phyloP scores from a whole-genome alignment of 495 filamentous ascomycete genomes.

The Bacidia gigantensis region DNA sequence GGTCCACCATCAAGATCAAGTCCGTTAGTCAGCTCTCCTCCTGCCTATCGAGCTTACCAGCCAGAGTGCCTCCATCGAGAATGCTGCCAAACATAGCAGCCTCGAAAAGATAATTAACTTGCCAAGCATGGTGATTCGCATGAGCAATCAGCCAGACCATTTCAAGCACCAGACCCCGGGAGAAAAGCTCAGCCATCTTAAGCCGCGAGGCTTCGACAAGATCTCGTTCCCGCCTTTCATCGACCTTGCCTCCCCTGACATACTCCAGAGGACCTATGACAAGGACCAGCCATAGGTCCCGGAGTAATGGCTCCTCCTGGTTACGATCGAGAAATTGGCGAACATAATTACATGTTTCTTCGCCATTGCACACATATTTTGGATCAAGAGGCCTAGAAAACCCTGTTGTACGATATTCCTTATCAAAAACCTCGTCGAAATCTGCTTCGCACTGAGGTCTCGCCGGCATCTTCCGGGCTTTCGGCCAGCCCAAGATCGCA shows the following conservation, averaged over 20 bases:
- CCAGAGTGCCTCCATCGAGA: constrained; percentile 22
- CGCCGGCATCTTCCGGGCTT: too few species aligned
- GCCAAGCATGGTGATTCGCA: constrained; percentile 26
- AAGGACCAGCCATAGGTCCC: constrained; percentile 19
- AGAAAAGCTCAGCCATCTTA: constrained; percentile 18
- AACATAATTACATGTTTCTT: constrained; percentile 20
- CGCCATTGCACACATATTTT: constrained; percentile 20
- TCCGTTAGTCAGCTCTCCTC: too few species aligned
- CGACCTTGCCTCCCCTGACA: constrained; percentile 17
- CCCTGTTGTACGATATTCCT: constrained; percentile 21
- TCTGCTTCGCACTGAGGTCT: too few species aligned
- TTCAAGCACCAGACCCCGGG: constrained; percentile 20
- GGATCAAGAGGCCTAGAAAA: constrained; percentile 20
- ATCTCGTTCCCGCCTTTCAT: constrained; percentile 14
- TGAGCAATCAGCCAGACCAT: constrained; percentile 23
- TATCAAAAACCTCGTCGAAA: too few species aligned
- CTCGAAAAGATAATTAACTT: constrained; percentile 26
- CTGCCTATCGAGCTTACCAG: constrained; percentile 22
- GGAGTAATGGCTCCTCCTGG: constrained; percentile 10
- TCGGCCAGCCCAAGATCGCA: too few species aligned
- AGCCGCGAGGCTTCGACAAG: constrained; percentile 17
- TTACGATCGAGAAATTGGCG: constrained; percentile 11
- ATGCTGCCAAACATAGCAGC: constrained; percentile 28
- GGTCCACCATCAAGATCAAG: too few species aligned
- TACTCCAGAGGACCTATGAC: constrained; percentile 19